phyloP scores from a whole-genome alignment of 352 stramenopile genomes.

The Globisporangium canariense region DNA sequence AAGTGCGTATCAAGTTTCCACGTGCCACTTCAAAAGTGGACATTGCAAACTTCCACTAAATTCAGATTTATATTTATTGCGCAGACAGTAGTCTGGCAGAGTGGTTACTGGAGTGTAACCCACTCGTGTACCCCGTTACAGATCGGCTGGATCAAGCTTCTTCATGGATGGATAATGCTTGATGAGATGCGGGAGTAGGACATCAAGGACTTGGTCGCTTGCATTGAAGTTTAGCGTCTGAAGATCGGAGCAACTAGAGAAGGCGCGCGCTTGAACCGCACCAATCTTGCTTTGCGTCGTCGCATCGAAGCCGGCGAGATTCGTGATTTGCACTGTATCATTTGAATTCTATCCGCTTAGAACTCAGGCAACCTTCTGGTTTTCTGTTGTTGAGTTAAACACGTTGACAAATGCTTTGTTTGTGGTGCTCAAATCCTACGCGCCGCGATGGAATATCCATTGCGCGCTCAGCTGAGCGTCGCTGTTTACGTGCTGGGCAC shows the following conservation, averaged over 20 bases:
- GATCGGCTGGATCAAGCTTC: neutral
- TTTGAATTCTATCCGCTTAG: neutral
- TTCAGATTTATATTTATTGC: too few relatives aligned
- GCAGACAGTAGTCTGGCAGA: too few relatives aligned
- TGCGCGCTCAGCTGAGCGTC: slow-evolving; percentile 1
- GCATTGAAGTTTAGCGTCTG: neutral
- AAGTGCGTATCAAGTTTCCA: too few relatives aligned
- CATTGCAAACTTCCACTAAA: too few relatives aligned
- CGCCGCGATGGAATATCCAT: slow-evolving; percentile 20
- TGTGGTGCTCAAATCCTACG: slow-evolving; percentile 17
- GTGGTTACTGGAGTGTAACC: too few relatives aligned
- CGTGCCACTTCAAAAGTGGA: too few relatives aligned
- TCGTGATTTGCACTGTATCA: neutral
- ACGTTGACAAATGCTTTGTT: slow-evolving; percentile 22
- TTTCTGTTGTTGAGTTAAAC: slow-evolving; percentile 20
- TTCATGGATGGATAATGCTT: neutral
- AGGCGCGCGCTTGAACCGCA: neutral
- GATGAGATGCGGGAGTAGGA: neutral
- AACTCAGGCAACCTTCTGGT: slow-evolving; percentile 13
- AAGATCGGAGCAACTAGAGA: neutral
- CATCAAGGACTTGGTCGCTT: neutral
- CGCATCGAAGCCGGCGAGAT: neutral
- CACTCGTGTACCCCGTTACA: too few relatives aligned
- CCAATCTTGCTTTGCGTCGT: neutral
- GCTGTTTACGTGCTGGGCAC: slow-evolving; percentile 12